Percentiles rank a stretch among this genome's conserved stretches.
These are phyloP conservation scores for Pestalotiopsis sp. DNA, from an alignment of 2,329 filamentous ascomycete species.

Conservation along the genomic window DNA sequence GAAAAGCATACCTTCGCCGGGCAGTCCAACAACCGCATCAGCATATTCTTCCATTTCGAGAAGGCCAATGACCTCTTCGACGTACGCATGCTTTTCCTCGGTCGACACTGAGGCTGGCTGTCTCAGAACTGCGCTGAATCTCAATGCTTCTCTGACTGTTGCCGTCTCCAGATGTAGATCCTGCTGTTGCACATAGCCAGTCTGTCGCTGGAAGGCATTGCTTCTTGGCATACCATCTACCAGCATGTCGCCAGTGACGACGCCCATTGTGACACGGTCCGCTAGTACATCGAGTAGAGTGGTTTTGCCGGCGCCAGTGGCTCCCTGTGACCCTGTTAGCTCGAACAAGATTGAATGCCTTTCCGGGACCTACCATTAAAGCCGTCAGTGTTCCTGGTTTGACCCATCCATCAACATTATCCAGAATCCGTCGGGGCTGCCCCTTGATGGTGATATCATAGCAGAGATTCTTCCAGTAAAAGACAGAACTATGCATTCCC, in stretches of 20 bases:
- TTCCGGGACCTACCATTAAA: constrained; percentile 58
- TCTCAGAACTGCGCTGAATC: constrained; percentile 82
- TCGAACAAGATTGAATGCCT: background rate
- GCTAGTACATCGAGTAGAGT: constrained; percentile 85
- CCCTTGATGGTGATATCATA: constrained; percentile 76
- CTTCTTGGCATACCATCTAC: constrained; percentile 67
- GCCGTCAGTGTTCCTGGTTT: constrained; percentile 90
- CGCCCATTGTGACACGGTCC: constrained; percentile 80
- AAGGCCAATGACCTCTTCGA: constrained; percentile 90
- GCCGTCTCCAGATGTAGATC: constrained; percentile 82
- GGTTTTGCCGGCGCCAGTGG: constrained; percentile 87
- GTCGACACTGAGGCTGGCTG: constrained; percentile 74
- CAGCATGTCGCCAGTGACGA: constrained; percentile 79
- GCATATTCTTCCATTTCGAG: constrained; percentile 90
- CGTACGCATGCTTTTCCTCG: constrained; percentile 82
- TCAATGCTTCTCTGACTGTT: constrained; percentile 86
- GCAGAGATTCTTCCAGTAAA: constrained; percentile 82
- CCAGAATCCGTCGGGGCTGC: constrained; percentile 72
- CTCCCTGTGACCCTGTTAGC: constrained; percentile 46
- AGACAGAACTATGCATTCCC: constrained; percentile 54
- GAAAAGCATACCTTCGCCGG: constrained; percentile 67
- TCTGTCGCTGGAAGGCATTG: constrained; percentile 82
- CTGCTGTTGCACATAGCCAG: constrained; percentile 88
- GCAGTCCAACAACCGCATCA: constrained; percentile 87
- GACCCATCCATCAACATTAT: constrained; percentile 87